Evolutionary conservation across 352 stramenopile genomes (phyloP).

Genomic region (Aphanomyces stellatus): DNA sequence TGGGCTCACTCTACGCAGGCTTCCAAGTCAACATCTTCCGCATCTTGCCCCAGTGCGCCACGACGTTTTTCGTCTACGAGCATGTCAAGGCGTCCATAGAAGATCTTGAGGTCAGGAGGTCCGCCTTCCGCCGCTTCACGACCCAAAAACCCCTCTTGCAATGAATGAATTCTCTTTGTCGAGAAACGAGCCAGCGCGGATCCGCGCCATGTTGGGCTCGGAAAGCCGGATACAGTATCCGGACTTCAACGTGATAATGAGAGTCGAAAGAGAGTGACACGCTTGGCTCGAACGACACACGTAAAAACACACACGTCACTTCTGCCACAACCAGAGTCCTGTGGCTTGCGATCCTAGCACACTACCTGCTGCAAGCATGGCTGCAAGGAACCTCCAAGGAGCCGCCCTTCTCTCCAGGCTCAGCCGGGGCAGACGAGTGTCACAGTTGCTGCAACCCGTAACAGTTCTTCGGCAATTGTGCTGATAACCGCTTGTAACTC

Average conservation of each 20-base stretch:
- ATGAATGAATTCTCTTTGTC: not conserved
- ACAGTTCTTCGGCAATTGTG: no score
- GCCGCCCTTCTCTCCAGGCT: no score
- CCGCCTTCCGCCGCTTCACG: not conserved
- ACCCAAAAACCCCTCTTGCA: not conserved
- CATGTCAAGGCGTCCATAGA: slow-evolving; percentile 2
- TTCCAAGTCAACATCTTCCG: slow-evolving; percentile 16
- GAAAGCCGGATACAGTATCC: not conserved
- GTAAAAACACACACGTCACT: no score
- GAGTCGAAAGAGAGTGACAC: not conserved
- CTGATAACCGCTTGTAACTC: no score
- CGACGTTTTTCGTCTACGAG: slow-evolving; percentile 16
- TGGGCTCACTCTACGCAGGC: slow-evolving; percentile 4
- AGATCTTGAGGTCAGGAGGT: not conserved
- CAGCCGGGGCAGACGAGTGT: no score
- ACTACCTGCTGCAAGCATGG: no score
- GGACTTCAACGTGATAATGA: not conserved
- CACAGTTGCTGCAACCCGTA: no score
- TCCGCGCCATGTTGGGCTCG: not conserved
- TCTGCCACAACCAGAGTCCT: no score
- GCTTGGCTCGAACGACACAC: not conserved
- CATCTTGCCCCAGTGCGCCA: slow-evolving; percentile 16
- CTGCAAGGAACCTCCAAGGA: no score
- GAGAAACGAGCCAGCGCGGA: not conserved
- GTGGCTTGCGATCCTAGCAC: no score